Evolutionary conservation across 108 stramenopile species (phyloP).

Genomic region (Cyclotella baltica): DNA sequence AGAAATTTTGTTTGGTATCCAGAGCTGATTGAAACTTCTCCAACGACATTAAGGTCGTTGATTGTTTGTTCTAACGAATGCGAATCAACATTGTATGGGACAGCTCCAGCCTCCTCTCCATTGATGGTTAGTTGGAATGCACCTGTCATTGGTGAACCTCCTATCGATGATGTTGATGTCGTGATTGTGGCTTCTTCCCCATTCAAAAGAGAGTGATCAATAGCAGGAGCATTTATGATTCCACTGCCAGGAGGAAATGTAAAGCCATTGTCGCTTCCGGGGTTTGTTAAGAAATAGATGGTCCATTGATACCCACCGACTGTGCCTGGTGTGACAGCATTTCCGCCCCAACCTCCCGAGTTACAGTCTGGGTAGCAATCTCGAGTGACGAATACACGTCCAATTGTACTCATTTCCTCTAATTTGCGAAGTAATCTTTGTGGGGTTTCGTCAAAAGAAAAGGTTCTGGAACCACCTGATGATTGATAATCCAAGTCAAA

Average conservation of each 20-base stretch:
- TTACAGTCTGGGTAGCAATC: slow-evolving; percentile 65
- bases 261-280: slow-evolving; percentile 65
- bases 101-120: slow-evolving; percentile 52
- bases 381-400: slow-evolving; percentile 64
- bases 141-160: slow-evolving; percentile 53
- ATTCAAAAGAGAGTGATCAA: slow-evolving; percentile 44
- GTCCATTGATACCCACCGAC: slow-evolving; percentile 82
- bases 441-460: slow-evolving; percentile 70
- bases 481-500: slow-evolving; percentile 67
- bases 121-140: slow-evolving; percentile 36
- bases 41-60: slow-evolving; percentile 62
- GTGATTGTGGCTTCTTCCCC: slow-evolving; percentile 58
- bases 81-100: slow-evolving; percentile 59
- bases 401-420: slow-evolving; percentile 77
- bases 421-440: slow-evolving; percentile 65
- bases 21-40: slow-evolving; percentile 58
- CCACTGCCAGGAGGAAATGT: slow-evolving; percentile 88
- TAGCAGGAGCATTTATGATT: slow-evolving; percentile 63
- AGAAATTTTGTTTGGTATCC: slow-evolving; percentile 38
- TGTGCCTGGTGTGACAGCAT: slow-evolving; percentile 61
- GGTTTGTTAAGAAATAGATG: slow-evolving; percentile 73
- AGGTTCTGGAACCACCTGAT: slow-evolving; percentile 39
- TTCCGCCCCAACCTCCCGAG: slow-evolving; percentile 82
- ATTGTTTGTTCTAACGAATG: slow-evolving; percentile 58
- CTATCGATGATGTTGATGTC: slow-evolving; percentile 47